Evolutionary conservation across 2,329 filamentous ascomycete species (phyloP), one percentile per base, ranked within the genome.

Genomic region (Pestalotiopsis sp.): DNA sequence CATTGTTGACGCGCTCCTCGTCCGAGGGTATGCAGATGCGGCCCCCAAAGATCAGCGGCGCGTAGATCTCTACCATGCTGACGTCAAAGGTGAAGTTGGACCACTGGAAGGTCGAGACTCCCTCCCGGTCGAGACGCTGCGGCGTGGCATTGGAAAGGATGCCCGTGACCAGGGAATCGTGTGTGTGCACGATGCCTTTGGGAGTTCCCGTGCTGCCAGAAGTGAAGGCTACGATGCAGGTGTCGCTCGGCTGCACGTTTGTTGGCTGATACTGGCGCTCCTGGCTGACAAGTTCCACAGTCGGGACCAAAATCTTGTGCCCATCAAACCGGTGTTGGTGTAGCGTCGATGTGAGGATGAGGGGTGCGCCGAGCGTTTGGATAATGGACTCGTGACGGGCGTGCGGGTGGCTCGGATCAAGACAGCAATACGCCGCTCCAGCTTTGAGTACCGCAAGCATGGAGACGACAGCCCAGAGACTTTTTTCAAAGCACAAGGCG

Each of bases 161-260:
- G 17, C 59, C 59, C 36, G 59, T 62, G 36, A 62, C 59, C 14
- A 62, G n/a, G 20, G 59, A 62, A 11, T 64, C 9, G 52, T 68
- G 66, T 2, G 27, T 70, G 17, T 77, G 70, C 25, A 85, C 78
- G 14, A 86, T 83, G 45, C 85, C 85, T 75, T 87, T 87, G 2
- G 85, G 85, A 41, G 77, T 77, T 4, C 85, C 85, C 0, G 85
- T 86, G n/a, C 82, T 85, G 17, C 85, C 85, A 17, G 84, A 86
- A 20, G 85, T 87, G 71, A 86, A 87, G 74, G 85, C 83, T 71
- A 86, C 82, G 4, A 62, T 62, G 59, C 59, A 62, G 0, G 36
- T 62, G 13, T 62, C 59, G 36, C n/a, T 62, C 25, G 59, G 59
- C 17, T 62, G 59, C 4, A 62, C 59, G 3, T 62, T 12, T 23